Base-by-base conservation (phyloP, 176 grass and related monocot genomes). In the Rhynchospora pubera region DNA sequence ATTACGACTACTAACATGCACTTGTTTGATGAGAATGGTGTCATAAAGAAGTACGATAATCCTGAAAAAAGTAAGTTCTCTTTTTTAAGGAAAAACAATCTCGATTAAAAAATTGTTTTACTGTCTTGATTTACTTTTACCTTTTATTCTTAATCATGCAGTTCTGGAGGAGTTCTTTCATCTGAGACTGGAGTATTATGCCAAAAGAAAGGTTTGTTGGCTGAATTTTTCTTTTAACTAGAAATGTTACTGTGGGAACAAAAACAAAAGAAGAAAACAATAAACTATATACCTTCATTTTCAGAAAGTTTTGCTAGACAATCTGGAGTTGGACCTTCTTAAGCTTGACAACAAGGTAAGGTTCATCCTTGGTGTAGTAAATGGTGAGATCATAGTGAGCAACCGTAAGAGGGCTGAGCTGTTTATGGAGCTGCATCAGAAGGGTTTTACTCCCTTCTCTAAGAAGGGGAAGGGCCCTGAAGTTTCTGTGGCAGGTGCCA, bases 1-100 rank as follows among this genome's bases (percentile, higher is more conserved):
- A 80, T 99, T n/a, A 84, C 84, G 42, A 99, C 91, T 26, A 85
- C 96, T 56, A 99, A 99, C 74, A 99, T 99, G 96, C 96, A 99
- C 78, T 80, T 99, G 80, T 99, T 99, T 91, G 91, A 91, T 62
- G 70, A 84, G 0, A 74, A 91, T n/a, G 89, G 92, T 14, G 89
- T 85, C 79, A 99, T 99, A n/a, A 84, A 81, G 45, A 99, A 99
- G 78, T 99, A 95, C 32, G 91, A 95, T 19, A 89, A 39, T 3
- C 92, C 96, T 1, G 96, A 99, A 58, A 79, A 95, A 65, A 87
- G 92, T 99, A 60, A 85, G 87, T 88, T 55, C 85, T 9, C n/a
- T 11, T n/a, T 30, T 22, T 55, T 24, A 15, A 42, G 23, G 39
- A 22, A 78, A 61, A 50, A 5, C n/a, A 47, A 57, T 67, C 12